Evolutionary conservation across 352 stramenopile genomes (phyloP).

Genomic region (Globisporangium viniferum): DNA sequence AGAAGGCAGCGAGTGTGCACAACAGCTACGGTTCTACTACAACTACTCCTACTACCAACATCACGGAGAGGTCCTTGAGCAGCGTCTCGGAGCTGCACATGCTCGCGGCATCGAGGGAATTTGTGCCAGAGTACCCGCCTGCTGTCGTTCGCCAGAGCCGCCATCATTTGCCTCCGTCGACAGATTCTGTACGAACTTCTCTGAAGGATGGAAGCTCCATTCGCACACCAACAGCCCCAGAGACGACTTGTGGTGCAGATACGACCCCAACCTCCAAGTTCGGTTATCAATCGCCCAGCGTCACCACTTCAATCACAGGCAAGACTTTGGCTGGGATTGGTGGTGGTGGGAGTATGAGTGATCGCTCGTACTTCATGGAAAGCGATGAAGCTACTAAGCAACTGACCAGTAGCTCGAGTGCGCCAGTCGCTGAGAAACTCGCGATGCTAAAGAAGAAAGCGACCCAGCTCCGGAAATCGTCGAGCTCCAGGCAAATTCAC

Average conservation of each 20-base stretch:
- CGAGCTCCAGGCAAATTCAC: conserved; percentile 36
- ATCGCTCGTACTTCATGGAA: conserved; percentile 36
- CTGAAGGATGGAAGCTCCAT: not conserved
- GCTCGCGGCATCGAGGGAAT: conserved; percentile 21
- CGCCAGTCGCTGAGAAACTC: conserved; percentile 36
- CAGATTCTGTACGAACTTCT: not conserved
- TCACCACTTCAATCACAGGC: not conserved
- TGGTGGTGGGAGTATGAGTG: conserved; percentile 28
- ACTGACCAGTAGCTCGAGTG: not conserved
- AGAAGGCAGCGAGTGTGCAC: not conserved
- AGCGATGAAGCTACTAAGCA: not conserved
- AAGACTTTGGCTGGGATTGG: not conserved
- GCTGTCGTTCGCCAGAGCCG: conserved; percentile 6
- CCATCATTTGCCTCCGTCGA: not conserved
- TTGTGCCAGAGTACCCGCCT: not conserved
- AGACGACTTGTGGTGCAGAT: not conserved
- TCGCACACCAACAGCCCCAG: not conserved
- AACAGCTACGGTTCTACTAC: conserved; percentile 1
- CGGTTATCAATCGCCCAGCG: not conserved
- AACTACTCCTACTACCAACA: not conserved
- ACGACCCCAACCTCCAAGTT: not conserved
- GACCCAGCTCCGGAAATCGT: conserved; percentile 38
- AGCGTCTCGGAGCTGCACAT: conserved; percentile 39
- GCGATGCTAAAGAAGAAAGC: conserved; percentile 60
- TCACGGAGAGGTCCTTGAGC: conserved; percentile 34